phyloP scores from a whole-genome alignment of 2,329 filamentous ascomycete species.

The Calonectria ilicicola region DNA sequence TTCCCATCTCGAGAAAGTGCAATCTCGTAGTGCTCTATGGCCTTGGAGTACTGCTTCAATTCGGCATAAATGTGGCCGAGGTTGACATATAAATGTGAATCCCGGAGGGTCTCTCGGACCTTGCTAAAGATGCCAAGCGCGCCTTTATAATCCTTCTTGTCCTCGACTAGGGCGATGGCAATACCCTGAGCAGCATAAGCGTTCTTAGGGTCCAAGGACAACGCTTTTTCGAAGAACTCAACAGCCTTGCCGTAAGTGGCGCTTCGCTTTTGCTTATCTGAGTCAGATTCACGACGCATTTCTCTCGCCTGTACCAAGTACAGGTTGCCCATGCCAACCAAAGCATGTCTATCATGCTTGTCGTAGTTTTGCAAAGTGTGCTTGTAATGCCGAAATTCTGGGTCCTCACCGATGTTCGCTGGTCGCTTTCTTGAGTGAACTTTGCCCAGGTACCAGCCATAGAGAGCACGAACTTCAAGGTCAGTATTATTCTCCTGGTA shows the following conservation, averaged over 20 bases:
- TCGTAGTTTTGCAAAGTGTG: slow-evolving; percentile 94
- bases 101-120: slow-evolving; percentile 89
- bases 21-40: slow-evolving; percentile 94
- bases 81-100: slow-evolving; percentile 91
- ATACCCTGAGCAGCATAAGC: slow-evolving; percentile 97
- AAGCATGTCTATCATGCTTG: slow-evolving; percentile 97
- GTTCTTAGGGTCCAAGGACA: slow-evolving; percentile 94
- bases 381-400: slow-evolving; percentile 94
- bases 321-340: slow-evolving; percentile 97
- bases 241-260: slow-evolving; percentile 91
- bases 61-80: slow-evolving; percentile 94
- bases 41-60: slow-evolving; percentile 88
- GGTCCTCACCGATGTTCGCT: slow-evolving; percentile 86
- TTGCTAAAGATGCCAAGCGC: slow-evolving; percentile 91
- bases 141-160: slow-evolving; percentile 87
- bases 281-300: slow-evolving; percentile 91
- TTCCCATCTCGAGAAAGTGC: slow-evolving; percentile 84
- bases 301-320: slow-evolving; percentile 89
- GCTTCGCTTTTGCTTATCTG: slow-evolving; percentile 90
- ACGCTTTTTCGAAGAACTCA: slow-evolving; percentile 97
- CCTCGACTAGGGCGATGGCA: slow-evolving; percentile 92
- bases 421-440: slow-evolving; percentile 82
- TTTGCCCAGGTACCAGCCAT: slow-evolving; percentile 95
- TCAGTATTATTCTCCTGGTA: slow-evolving; percentile 88
- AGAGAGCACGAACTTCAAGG: slow-evolving; percentile 90